Conservation (phyloP, 129 eudicot species). For the Flaveria brownii region DNA sequence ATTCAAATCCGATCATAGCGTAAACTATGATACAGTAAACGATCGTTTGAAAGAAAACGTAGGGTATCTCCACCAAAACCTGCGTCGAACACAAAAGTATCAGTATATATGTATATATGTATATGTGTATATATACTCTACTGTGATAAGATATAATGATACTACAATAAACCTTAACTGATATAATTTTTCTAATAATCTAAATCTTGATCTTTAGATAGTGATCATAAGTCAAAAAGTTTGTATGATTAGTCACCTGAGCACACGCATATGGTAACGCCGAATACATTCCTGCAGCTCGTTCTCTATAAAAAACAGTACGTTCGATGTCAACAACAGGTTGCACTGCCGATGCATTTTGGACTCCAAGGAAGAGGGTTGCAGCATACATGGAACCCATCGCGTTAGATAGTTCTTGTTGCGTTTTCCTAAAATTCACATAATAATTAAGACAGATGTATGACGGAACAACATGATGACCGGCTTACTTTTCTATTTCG, state of each 20-base stretch:
- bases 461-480: neutral
- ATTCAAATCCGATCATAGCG: slow-evolving; percentile 81
- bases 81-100: slow-evolving; percentile 13
- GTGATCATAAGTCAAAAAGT: neutral
- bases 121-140: no score
- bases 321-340: slow-evolving; percentile 79
- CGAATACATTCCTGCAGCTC: slow-evolving; percentile 93
- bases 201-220: no score
- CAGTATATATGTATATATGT: neutral
- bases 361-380: slow-evolving; percentile 64
- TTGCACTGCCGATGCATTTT: slow-evolving; percentile 65
- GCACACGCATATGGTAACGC: slow-evolving; percentile 85
- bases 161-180: no score
- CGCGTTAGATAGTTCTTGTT: slow-evolving; percentile 57
- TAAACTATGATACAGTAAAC: slow-evolving; percentile 59
- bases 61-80: slow-evolving; percentile 81
- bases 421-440: slow-evolving; percentile 38
- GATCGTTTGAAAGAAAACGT: slow-evolving; percentile 49
- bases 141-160: no score
- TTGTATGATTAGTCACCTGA: slow-evolving; percentile 45
- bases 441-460: no score
- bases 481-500: neutral
- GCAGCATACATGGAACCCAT: slow-evolving; percentile 81
- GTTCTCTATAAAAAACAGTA: slow-evolving; percentile 82
- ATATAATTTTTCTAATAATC: no score